Percentiles rank a stretch among this genome's conserved stretches.
phyloP scores from a whole-genome alignment of 176 grass and related monocot species.

The Hordeum marinum region DNA sequence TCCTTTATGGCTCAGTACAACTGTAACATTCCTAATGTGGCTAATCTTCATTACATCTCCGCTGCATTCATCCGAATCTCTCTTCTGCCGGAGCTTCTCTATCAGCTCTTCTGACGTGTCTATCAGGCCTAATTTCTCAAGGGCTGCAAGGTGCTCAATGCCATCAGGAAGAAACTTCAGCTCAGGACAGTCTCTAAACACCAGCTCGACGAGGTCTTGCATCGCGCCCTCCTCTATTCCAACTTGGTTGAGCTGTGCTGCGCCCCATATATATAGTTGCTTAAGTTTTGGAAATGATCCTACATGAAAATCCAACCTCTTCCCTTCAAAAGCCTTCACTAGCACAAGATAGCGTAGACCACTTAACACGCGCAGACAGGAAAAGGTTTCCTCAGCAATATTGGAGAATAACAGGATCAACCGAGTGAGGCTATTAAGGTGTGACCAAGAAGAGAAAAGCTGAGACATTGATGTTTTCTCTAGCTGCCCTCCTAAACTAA shows the following conservation, averaged over 20 bases:
- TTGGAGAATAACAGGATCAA: neutral
- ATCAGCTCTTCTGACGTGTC: neutral
- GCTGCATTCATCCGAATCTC: neutral
- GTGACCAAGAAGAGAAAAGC: neutral
- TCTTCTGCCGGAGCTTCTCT: neutral
- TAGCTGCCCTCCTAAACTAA: neutral
- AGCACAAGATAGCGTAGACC: neutral
- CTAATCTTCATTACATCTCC: neutral
- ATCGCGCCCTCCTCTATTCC: neutral
- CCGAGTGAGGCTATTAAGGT: neutral
- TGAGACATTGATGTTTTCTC: neutral
- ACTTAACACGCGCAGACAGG: neutral
- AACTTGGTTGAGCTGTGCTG: neutral
- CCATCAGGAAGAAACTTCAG: neutral
- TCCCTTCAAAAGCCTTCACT: neutral
- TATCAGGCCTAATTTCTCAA: rapidly evolving
- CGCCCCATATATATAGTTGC: neutral
- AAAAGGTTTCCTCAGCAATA: neutral
- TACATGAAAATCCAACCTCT: neutral
- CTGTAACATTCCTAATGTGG: neutral
- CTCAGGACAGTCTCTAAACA: neutral
- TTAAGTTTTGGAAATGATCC: neutral
- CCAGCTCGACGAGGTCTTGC: neutral
- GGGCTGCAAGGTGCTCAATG: neutral
- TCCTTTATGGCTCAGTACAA: neutral